Evolutionary conservation across 225 moss, liverwort and hornwort species (phyloP), one percentile per base, ranked within the genome.

Genomic region (Rhytidiadelphus loreus): DNA sequence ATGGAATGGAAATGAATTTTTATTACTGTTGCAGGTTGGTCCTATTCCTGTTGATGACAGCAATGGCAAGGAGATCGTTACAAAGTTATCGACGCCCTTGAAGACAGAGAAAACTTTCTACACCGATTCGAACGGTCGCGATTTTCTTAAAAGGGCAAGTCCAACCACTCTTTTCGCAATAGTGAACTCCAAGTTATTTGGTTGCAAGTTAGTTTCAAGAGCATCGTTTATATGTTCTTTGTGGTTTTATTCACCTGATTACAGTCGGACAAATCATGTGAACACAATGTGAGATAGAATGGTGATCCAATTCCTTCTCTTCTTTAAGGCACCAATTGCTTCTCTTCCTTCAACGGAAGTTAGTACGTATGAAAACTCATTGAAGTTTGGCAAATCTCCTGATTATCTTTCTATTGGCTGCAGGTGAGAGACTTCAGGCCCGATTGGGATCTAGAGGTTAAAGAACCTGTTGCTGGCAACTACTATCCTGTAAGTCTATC

Each of bases 101-200:
- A 80, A 88, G 87, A 96, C 93, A 48, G 86, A 93, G 71, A 94
- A 93, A 81, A 92, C 93, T 63, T 99, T 97, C 86, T 97, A 95
- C 87, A 99, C 99, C 28, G 97, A 99, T 86, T 96, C 96, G 46
- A 96, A 96, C 66, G 99, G 99, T 41, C 95, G 97, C 24, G 97
- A 99, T 92, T 97, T 99, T 80, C 93, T 99, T 41, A 96, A 95
- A 88, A 90, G 98, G 88, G 98, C 95, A 90, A 93, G 93, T 91
- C 55, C 24, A 41, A 86, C 39, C 41, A 60, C 71, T 82, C 66
- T 72, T 81, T 59, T 32, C 59, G 65, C 56, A 81, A 56, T 24
- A 65, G 37, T 64, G 90, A 86, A 69, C 55, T 76, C 41, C 68
- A 80, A 87, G 28, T 86, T 76, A 39, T 81, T 83, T 86, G 78